Evolutionary conservation across 163 green algal species (phyloP).

Genomic region (Chlamydomonas reinhardtii): DNA sequence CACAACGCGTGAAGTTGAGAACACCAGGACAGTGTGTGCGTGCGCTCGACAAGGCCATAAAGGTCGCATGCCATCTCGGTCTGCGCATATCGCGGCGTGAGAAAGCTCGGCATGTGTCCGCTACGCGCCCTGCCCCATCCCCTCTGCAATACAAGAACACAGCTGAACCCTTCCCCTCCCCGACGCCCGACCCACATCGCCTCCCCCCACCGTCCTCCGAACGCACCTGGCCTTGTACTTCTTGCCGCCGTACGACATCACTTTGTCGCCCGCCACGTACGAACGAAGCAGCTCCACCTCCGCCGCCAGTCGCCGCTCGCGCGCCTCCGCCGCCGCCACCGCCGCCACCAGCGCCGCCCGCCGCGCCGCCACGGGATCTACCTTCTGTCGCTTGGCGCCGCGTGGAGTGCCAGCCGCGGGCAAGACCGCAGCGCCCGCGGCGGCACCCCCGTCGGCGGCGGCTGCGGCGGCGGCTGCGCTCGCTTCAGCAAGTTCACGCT

Average conservation of each 20-base stretch:
- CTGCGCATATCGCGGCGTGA: too few relatives aligned
- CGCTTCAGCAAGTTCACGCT: background rate
- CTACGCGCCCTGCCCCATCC: too few relatives aligned
- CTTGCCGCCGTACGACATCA: background rate
- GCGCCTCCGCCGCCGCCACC: background rate
- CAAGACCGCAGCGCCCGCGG: background rate
- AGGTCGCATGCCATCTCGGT: too few relatives aligned
- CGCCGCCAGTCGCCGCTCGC: background rate
- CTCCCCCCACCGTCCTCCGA: too few relatives aligned
- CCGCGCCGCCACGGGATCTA: background rate
- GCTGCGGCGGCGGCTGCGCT: background rate
- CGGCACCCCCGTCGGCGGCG: background rate
- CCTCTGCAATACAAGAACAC: too few relatives aligned
- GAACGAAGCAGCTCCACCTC: background rate
- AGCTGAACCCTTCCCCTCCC: background rate
- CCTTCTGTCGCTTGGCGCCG: background rate
- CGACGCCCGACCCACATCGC: too few relatives aligned
- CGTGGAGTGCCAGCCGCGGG: background rate
- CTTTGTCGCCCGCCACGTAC: background rate
- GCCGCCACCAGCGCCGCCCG: background rate
- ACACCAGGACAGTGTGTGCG: too few relatives aligned
- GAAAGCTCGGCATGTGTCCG: too few relatives aligned
- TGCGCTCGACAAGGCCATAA: too few relatives aligned
- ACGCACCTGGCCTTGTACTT: constrained; percentile 6
- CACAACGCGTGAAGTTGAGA: too few relatives aligned